Evolutionary conservation across 306 rosid species (phyloP).

Genomic region (Cucurbita maxima): DNA sequence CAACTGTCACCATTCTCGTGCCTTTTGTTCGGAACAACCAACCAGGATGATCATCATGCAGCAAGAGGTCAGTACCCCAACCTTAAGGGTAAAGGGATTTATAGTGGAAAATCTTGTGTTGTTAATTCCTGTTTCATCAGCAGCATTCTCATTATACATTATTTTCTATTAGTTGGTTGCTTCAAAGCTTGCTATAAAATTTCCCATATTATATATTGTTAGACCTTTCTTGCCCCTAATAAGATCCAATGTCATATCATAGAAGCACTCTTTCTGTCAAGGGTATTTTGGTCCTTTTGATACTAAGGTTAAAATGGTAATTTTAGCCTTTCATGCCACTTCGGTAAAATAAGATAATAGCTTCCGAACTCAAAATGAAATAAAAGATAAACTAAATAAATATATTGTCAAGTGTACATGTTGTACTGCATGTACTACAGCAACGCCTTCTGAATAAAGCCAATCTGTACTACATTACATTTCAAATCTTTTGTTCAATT

Average conservation of each 20-base stretch:
- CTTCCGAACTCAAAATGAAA: too few species aligned
- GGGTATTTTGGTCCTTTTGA: neutral
- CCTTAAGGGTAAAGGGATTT: neutral
- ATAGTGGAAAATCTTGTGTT: neutral
- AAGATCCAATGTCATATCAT: neutral
- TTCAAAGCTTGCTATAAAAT: neutral
- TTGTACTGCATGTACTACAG: slow-evolving; percentile 1
- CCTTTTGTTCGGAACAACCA: neutral
- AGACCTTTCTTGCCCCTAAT: neutral
- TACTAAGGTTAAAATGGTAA: neutral
- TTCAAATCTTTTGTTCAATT: neutral
- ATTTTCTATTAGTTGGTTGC: neutral
- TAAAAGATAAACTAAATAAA: too few species aligned
- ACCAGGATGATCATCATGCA: neutral
- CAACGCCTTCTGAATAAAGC: neutral
- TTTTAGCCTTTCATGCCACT: neutral
- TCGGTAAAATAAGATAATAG: neutral
- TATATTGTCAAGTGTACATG: too few species aligned
- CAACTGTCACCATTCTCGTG: neutral
- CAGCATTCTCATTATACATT: neutral
- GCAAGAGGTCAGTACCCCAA: neutral
- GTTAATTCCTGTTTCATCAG: neutral
- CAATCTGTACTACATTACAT: neutral
- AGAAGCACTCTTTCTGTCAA: neutral
- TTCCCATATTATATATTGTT: neutral